These are phyloP conservation scores for Lagenidium giganteum DNA, from an alignment of 352 stramenopile species.

Conservation along the genomic window DNA sequence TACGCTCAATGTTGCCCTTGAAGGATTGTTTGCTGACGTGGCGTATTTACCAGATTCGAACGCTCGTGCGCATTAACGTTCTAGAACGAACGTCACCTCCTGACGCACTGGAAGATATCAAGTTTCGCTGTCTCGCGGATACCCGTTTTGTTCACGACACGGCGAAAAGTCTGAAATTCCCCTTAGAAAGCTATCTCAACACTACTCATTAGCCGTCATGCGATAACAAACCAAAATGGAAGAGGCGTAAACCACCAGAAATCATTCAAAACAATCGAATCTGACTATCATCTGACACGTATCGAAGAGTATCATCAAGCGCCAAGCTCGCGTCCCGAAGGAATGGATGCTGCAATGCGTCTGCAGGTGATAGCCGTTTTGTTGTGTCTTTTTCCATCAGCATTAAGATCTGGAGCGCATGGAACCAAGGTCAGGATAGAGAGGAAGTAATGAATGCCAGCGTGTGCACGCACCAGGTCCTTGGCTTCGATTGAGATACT, in stretches of 20 bases:
- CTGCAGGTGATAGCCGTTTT: slow-evolving; percentile 67
- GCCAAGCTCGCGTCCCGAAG: slow-evolving; percentile 39
- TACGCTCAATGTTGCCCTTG: not conserved
- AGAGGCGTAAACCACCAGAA: not conserved
- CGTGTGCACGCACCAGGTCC: slow-evolving; percentile 68
- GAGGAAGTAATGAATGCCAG: not conserved
- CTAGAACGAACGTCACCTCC: slow-evolving; percentile 58
- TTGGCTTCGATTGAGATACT: slow-evolving; percentile 72
- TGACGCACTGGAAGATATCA: slow-evolving; percentile 59
- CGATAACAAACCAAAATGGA: slow-evolving; percentile 4
- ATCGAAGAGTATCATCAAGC: slow-evolving; percentile 11
- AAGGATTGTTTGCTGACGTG: not conserved
- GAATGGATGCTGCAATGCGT: slow-evolving; percentile 84
- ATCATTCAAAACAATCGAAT: slow-evolving; percentile 4
- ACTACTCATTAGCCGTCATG: slow-evolving; percentile 5
- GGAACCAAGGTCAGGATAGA: too few relatives aligned
- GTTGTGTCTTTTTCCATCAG: slow-evolving; percentile 86
- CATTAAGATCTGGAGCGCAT: slow-evolving; percentile 37
- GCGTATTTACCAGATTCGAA: slow-evolving; percentile 36
- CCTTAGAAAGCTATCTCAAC: slow-evolving; percentile 62
- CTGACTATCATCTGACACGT: not conserved
- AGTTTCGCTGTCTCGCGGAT: slow-evolving; percentile 64
- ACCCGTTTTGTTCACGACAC: slow-evolving; percentile 62
- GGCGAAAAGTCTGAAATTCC: slow-evolving; percentile 40
- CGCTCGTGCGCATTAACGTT: slow-evolving; percentile 64